These are phyloP conservation scores for Magnusiomyces tetraspermus DNA, from an alignment of 1,139 yeast genomes.

Conservation along the genomic window DNA sequence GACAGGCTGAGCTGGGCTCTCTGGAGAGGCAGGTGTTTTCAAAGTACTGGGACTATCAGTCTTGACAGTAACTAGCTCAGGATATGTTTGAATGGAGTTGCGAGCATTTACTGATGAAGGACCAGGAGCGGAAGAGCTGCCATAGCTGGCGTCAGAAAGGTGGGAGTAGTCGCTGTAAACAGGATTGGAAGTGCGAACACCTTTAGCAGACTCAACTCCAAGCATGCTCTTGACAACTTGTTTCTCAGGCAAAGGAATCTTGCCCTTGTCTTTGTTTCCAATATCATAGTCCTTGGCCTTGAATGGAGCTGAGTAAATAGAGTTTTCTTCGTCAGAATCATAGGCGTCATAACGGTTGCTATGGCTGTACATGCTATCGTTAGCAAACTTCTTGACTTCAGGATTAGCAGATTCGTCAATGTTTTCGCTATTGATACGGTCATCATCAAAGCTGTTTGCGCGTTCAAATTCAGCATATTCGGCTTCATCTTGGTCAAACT, in stretches of 20 bases:
- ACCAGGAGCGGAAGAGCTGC: not conserved
- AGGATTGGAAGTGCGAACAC: not conserved
- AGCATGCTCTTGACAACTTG: not conserved
- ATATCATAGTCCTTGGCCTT: slow-evolving; percentile 19
- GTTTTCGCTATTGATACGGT: slow-evolving; percentile 8
- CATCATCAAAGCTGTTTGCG: slow-evolving; percentile 1
- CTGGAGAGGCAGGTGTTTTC: not conserved
- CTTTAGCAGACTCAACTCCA: not conserved
- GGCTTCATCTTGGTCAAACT: slow-evolving; percentile 1
- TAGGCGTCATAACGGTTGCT: slow-evolving; percentile 4
- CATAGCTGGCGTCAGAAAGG: too few relatives aligned
- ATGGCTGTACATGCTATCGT: not conserved
- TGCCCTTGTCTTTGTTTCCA: slow-evolving; percentile 16
- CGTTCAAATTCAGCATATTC: not conserved
- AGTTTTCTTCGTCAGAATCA: slow-evolving; percentile 23
- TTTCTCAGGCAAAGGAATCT: slow-evolving; percentile 17
- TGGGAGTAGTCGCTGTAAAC: not conserved
- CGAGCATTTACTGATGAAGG: not conserved
- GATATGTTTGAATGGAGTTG: not conserved
- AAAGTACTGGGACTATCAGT: not conserved
- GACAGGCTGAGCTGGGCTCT: not conserved
- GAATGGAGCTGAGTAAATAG: slow-evolving; percentile 18
- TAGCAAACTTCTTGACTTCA: slow-evolving; percentile 5
- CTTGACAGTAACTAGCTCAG: not conserved
- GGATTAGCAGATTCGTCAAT: slow-evolving; percentile 9